A percentile compares a stretch with the other conserved stretches of the same genome.
These are phyloP conservation scores for Lentinula boryana DNA, from an alignment of 768 basidiomycete genomes.

Conservation along the genomic window DNA sequence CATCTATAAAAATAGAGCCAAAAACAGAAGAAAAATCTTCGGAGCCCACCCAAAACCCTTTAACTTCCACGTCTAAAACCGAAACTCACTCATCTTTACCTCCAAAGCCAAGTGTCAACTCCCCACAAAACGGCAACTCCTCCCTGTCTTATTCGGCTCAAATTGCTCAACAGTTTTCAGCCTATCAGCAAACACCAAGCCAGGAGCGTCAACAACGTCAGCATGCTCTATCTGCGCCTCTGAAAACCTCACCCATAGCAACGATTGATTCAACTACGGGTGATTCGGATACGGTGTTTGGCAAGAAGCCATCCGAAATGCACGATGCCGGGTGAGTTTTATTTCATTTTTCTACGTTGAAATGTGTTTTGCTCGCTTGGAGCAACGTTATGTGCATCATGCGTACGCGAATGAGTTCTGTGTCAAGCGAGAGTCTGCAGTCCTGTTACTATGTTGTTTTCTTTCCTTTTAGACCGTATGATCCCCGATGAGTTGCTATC, in stretches of 20 bases:
- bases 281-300: conserved; percentile 38
- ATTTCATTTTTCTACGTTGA: conserved; percentile 6
- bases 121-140: background rate
- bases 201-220: conserved; percentile 51
- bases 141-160: conserved; percentile 45
- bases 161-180: conserved; percentile 60
- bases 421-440: background rate
- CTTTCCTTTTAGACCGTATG: conserved; percentile 1
- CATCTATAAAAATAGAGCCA: background rate
- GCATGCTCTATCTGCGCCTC: conserved; percentile 15
- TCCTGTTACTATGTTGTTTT: background rate
- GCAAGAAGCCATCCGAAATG: conserved; percentile 67
- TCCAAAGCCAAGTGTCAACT: conserved; percentile 1
- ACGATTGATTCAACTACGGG: conserved; percentile 19
- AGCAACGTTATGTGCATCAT: conserved; percentile 4
- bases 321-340: conserved; percentile 76
- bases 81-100: conserved; percentile 2
- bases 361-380: background rate
- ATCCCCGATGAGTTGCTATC: conserved; percentile 10
- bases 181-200: conserved; percentile 59
- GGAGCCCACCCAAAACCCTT: background rate
- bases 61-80: background rate
- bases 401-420: background rate
- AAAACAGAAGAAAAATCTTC: background rate
- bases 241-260: conserved; percentile 18